Evolutionary conservation across 2,329 filamentous ascomycete genomes (phyloP).

Genomic region (Fusarium illudens): DNA sequence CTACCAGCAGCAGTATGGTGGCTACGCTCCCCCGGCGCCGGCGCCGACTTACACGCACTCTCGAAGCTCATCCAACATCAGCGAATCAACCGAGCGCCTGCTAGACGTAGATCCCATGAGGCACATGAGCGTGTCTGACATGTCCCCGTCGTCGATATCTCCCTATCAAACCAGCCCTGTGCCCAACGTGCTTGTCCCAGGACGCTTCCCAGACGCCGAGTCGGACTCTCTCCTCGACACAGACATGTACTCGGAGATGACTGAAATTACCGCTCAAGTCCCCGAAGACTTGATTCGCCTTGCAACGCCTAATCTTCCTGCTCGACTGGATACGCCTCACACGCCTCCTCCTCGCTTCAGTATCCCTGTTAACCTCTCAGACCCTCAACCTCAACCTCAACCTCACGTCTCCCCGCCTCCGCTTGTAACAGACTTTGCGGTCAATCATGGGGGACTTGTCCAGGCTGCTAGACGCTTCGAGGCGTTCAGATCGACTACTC

Average conservation of each 20-base stretch:
- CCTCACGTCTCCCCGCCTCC: not conserved
- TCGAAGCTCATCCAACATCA: constrained; percentile 34
- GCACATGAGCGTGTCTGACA: constrained; percentile 31
- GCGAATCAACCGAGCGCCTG: constrained; percentile 33
- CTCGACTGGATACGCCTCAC: constrained; percentile 37
- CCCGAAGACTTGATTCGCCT: constrained; percentile 39
- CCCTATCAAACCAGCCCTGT: constrained; percentile 13
- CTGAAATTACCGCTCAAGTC: constrained; percentile 4
- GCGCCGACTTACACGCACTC: constrained; percentile 36
- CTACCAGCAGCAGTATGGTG: constrained; percentile 29
- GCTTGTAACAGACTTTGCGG: constrained; percentile 9
- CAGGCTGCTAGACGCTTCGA: constrained; percentile 38
- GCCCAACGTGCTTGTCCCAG: constrained; percentile 13
- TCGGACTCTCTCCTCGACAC: constrained; percentile 32
- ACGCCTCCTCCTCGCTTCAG: constrained; percentile 25
- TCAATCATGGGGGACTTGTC: constrained; percentile 37
- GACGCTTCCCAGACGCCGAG: constrained; percentile 13
- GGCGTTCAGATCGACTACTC: constrained; percentile 31
- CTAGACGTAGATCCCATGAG: constrained; percentile 29
- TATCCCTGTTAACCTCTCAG: constrained; percentile 15
- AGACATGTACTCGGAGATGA: constrained; percentile 21
- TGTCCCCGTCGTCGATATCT: constrained; percentile 30
- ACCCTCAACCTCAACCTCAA: constrained; percentile 11
- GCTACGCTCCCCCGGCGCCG: constrained; percentile 28
- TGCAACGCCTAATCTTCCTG: constrained; percentile 37